Evolutionary conservation across 495 filamentous ascomycete species (phyloP), one percentile per base, ranked within the genome.

Genomic region (Penicillium samsonianum): DNA sequence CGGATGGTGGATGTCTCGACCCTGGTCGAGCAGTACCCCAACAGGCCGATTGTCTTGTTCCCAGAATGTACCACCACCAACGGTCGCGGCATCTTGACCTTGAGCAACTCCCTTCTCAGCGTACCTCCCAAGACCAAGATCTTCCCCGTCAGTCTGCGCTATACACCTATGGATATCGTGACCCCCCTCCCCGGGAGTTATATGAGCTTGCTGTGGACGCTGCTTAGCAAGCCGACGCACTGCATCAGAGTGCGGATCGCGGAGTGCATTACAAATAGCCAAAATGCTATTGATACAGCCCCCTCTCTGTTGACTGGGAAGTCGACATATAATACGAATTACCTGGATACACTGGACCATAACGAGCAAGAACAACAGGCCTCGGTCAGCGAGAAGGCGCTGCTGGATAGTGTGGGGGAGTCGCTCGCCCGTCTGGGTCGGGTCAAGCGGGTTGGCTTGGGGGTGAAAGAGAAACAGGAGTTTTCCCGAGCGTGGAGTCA

Each of bases 21-120:
- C 0, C 79, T 98, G 6, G 59, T 90, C 20, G 67, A 77, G 37
- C 77, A 82, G 51, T 79, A 96, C 69, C 91, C 90, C 2, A 78
- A 81, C 59, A 81, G 90, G 17, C 81, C 87, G 37, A 81, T 98
- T 62, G 90, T 87, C 50, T 82, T 96, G 1, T 96, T 96, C 73
- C 91, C 93, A 4, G 93, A 97, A 69, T 90, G 88, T 75, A 96
- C 88, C 10, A 96, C 93, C 2, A 96, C 92, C 30, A 98, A 98
- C 67, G 91, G 92, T 50, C 84, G 87, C 47, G 94, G 86, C n/a
- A 93, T 98, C 63, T 74, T 99, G 5, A 87, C 90, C 0, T 83
- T 96, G 53, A 87, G 87, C 41, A 88, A 85, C 0, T 84, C 84
- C 40, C 79, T 99, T 1, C 73, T 92, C 2, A 80, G 82, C 14